These are phyloP conservation scores for Sorghum bicolor DNA, from an alignment of 176 grass and related monocot genomes.

Conservation along the genomic window DNA sequence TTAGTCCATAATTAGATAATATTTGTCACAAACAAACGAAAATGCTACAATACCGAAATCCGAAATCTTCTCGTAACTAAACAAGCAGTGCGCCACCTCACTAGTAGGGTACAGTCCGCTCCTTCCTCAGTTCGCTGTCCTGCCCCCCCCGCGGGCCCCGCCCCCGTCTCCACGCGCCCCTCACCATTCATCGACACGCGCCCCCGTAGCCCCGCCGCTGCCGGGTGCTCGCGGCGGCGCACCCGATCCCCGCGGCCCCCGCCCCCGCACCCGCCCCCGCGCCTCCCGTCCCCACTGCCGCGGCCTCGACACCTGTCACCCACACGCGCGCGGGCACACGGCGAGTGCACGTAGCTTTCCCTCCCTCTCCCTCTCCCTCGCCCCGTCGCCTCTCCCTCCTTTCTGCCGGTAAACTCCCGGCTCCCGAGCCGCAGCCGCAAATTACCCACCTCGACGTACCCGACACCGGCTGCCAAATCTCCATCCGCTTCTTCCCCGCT, in stretches of 20 bases:
- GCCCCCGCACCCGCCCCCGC: no score
- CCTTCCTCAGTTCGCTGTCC: background rate
- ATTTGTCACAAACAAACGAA: no score
- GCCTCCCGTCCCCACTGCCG: background rate
- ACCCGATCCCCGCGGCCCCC: slow-evolving; percentile 11
- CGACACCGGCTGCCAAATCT: background rate
- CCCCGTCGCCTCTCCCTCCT: background rate
- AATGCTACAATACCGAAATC: no score
- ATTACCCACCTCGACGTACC: background rate
- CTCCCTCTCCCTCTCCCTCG: background rate
- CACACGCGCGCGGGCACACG: background rate
- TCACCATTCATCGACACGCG: background rate
- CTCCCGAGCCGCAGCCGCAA: background rate
- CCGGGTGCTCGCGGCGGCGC: slow-evolving; percentile 19
- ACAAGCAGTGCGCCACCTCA: no score
- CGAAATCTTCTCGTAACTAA: no score
- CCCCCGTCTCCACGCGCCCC: background rate
- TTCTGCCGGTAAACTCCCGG: background rate
- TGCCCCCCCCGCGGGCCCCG: background rate
- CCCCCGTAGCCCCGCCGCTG: background rate
- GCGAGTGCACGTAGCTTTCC: slow-evolving; percentile 44
- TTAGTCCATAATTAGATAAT: no score
- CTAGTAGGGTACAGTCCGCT: no score
- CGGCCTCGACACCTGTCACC: slow-evolving; percentile 35
- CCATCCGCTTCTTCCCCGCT: background rate